Evolutionary conservation across 2,329 filamentous ascomycete genomes (phyloP).

Genomic region (Cercospora nicotianae): DNA sequence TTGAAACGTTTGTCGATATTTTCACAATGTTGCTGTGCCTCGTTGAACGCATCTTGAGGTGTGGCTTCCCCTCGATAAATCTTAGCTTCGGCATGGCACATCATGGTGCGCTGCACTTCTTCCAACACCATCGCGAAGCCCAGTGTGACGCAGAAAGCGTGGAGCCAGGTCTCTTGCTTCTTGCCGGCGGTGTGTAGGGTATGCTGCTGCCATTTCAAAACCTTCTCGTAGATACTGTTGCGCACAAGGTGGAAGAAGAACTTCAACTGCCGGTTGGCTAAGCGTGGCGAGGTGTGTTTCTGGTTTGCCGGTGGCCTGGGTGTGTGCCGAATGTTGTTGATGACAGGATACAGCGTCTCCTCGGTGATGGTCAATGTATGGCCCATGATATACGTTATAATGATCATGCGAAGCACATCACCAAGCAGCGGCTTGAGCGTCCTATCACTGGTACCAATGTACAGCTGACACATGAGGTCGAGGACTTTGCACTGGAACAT

Average conservation of each 20-base stretch:
- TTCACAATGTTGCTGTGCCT: constrained; percentile 43
- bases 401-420: constrained; percentile 48
- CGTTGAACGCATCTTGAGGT: constrained; percentile 9
- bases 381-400: constrained; percentile 52
- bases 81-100: constrained; percentile 45
- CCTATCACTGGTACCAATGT: constrained; percentile 33
- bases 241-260: constrained; percentile 51
- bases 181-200: constrained; percentile 46
- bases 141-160: constrained; percentile 48
- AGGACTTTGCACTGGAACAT: constrained; percentile 46
- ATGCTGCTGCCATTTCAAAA: constrained; percentile 51
- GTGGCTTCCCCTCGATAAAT: constrained; percentile 33
- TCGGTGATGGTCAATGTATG: constrained; percentile 49
- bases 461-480: constrained; percentile 42
- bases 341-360: constrained; percentile 40
- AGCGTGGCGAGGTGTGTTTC: constrained; percentile 41
- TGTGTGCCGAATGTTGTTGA: constrained; percentile 44
- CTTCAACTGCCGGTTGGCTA: constrained; percentile 53
- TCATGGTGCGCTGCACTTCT: constrained; percentile 49
- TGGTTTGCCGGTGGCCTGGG: constrained; percentile 30
- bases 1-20: constrained; percentile 49
- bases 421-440: constrained; percentile 43
- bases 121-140: constrained; percentile 52
- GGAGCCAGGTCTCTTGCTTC: constrained; percentile 49
- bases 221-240: constrained; percentile 42